Base-by-base conservation (phyloP, 805 yeast genomes). In the Phaffomyces antillensis region DNA sequence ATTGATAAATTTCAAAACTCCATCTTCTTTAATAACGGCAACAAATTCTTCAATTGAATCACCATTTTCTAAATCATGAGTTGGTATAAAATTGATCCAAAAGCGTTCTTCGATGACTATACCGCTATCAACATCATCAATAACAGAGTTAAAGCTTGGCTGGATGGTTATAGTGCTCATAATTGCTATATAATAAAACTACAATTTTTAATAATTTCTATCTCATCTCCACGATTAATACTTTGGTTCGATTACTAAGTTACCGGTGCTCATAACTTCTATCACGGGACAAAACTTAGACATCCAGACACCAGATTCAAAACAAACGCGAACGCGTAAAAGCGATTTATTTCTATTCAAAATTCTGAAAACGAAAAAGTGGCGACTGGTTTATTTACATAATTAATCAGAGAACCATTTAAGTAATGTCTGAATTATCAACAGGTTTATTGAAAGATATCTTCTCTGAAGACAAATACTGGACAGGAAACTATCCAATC, bases 111-210 rank as follows among this genome's bases (percentile, higher is more conserved):
- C 45, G 0, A 33, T 40, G 0, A 50, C 41, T 2, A 25, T 46
- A 0, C 64, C 67, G 0, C 40, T 15, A 17, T 42, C 43, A 0
- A 67, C 69, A 41, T 73, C 80, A 0, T 51, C 39, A 15, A 76
- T 60, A 8, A 70, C 74, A 2, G 71, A 77, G 24, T 56, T 53
- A 45, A 76, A 73, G 8, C 71, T 59, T 5, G 70, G 63, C 57
- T 79, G 83, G 4, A 76, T 34, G 16, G 45, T 49, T 3, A 52
- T 62, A n/a, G 47, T 39, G 18, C 20, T 34, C 36, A 34, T 34
- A 9, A 16, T 12, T 28, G 23, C 23, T 20, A 4, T 20, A 20
- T 20, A 20, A 20, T 20, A 20, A 7, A 20, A 20, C 23, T 20
- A 20, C 23, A 20, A 7, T n/a, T n/a, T n/a, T n/a, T n/a, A 20